phyloP scores from a whole-genome alignment of 371 early-diverging fungal species.

The Coemansia sp. region DNA sequence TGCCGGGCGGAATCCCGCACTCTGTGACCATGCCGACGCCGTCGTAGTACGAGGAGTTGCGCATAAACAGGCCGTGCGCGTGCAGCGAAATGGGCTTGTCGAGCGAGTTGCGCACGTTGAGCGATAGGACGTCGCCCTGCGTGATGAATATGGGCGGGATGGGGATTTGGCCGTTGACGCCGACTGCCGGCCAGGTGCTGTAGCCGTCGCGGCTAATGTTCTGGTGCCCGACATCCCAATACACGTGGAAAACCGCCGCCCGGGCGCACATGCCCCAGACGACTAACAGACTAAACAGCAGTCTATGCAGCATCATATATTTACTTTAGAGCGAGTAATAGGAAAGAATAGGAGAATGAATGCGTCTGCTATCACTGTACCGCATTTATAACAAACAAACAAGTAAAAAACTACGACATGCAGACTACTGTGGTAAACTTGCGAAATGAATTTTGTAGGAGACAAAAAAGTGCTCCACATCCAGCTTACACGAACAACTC shows the following conservation, averaged over 20 bases:
- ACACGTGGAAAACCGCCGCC: slow-evolving; percentile 29
- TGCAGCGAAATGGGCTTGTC: slow-evolving; percentile 64
- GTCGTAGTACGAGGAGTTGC: slow-evolving; percentile 59
- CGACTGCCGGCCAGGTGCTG: slow-evolving; percentile 60
- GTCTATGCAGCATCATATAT: too few species aligned
- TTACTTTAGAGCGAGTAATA: background rate
- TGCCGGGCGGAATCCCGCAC: slow-evolving; percentile 25
- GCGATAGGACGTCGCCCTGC: slow-evolving; percentile 56
- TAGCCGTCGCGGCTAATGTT: slow-evolving; percentile 62
- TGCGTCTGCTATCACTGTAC: too few species aligned
- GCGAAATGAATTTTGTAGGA: too few species aligned
- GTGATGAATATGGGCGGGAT: slow-evolving; percentile 41
- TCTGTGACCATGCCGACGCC: slow-evolving; percentile 62
- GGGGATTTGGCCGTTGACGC: slow-evolving; percentile 72
- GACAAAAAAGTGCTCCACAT: too few species aligned
- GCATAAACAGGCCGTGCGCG: slow-evolving; percentile 68
- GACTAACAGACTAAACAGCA: background rate
- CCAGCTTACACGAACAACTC: too few species aligned
- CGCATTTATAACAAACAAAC: too few species aligned
- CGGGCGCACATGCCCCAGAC: background rate
- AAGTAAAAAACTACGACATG: too few species aligned
- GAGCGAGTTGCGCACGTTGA: slow-evolving; percentile 60
- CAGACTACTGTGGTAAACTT: too few species aligned
- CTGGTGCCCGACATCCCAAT: slow-evolving; percentile 76
- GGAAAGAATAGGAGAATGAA: too few species aligned